A percentile compares a stretch with the other conserved stretches of the same genome.
These are phyloP conservation scores for Nidularia sp. DNA, from an alignment of 768 basidiomycete genomes.

Conservation along the genomic window DNA sequence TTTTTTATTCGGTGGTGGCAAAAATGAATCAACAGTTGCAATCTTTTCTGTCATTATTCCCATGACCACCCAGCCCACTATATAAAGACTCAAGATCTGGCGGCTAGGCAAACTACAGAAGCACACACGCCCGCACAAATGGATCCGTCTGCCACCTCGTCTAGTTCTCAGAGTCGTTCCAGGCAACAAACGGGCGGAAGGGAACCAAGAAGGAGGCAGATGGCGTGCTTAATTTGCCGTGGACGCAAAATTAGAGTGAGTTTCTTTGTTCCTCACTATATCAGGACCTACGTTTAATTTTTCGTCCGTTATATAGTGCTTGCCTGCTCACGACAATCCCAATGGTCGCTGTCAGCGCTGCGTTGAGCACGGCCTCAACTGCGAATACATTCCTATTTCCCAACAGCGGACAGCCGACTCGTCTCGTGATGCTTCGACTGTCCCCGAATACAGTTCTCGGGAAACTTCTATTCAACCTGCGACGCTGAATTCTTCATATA, in stretches of 20 bases:
- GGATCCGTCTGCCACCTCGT: background rate
- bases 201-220: slow-evolving; percentile 32
- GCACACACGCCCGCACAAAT: background rate
- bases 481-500: too few relatives aligned
- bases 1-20: background rate
- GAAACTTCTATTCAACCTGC: too few relatives aligned
- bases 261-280: background rate
- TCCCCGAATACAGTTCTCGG: background rate
- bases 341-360: background rate
- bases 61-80: background rate
- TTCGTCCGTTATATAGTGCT: background rate
- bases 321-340: background rate
- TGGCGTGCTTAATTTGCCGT: slow-evolving; percentile 55
- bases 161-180: background rate
- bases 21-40: background rate
- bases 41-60: background rate
- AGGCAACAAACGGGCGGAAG: background rate
- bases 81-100: background rate
- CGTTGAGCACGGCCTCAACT: background rate
- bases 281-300: background rate
- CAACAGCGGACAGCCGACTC: background rate
- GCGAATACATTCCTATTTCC: background rate
- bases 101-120: background rate
- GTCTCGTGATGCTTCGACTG: background rate
- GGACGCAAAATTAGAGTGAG: slow-evolving; percentile 51